Base-by-base conservation (phyloP, 306 rosid genomes). In the Cajanus cajan region DNA sequence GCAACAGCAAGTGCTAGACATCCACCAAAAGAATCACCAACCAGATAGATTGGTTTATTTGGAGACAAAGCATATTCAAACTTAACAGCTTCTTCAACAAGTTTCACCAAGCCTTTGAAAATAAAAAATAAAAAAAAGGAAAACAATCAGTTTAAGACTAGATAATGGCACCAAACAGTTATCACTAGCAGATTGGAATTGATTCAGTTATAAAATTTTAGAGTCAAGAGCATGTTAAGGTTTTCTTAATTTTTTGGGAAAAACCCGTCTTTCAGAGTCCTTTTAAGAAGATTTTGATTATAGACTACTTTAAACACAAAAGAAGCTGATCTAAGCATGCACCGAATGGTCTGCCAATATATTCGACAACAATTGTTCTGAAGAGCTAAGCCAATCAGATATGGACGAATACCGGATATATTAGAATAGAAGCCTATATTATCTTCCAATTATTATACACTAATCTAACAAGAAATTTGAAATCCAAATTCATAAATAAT, bases 11-110 rank as follows among this genome's bases (percentile, higher is more conserved):
- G 98, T 57, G 99, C 90, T 52, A 96, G 80, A 90, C 99, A 89
- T 86, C 98, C 99, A 41, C 99, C 99, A 83, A 96, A 78, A 65
- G 99, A 96, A 82, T 96, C 99, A 51, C 99, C 99, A 5, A 93
- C 92, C 86, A 96, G 87, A 82, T 96, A 96, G 79, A 96, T 91
- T 64, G 99, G 98, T 82, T 89, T 96, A 71, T 88, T 84, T 44
- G 96, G 99, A 76, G 89, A 84, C 22, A 71, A 77, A 82, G 97
- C 85, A 78, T 88, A 80, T 84, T 93, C 98, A 9, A 82, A 72
- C 82, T 85, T 90, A 61, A 93, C 82, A 62, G 94, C 82, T 89
- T 93, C 92, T 81, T 86, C 97, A 44, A 96, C 97, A 71, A 88
- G 88, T 85, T 91, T 96, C 85, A 96, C 94, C 86, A 96, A 75